These are phyloP conservation scores for Trichocladium antarcticum DNA, from an alignment of 495 filamentous ascomycete genomes.

Conservation along the genomic window DNA sequence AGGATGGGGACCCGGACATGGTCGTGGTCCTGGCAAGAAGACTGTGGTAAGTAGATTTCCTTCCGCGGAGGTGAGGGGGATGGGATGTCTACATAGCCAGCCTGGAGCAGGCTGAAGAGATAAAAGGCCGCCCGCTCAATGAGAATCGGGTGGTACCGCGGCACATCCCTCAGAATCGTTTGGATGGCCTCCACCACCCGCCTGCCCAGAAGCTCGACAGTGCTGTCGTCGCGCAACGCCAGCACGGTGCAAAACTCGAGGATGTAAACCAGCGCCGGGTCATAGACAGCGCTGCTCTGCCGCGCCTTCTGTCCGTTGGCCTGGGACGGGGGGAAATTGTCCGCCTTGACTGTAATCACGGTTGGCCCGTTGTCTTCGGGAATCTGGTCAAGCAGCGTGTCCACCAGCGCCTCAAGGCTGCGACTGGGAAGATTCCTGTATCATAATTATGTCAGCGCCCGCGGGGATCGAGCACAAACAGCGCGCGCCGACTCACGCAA, in stretches of 20 bases:
- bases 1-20: constrained; percentile 88
- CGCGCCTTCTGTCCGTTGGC: constrained; percentile 47
- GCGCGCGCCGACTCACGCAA: constrained; percentile 48
- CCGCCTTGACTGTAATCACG: constrained; percentile 80
- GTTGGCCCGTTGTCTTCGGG: constrained; percentile 73
- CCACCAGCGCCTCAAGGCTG: constrained; percentile 55
- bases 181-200: constrained; percentile 69
- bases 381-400: constrained; percentile 66
- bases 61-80: background rate
- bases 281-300: constrained; percentile 54
- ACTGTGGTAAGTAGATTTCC: constrained; percentile 14
- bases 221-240: constrained; percentile 62
- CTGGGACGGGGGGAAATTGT: constrained; percentile 49
- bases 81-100: constrained; percentile 64
- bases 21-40: constrained; percentile 66
- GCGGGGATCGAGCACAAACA: background rate
- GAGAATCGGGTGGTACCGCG: constrained; percentile 65
- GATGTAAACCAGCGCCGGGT: constrained; percentile 76
- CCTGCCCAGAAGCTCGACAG: constrained; percentile 61
- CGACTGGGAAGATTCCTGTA: constrained; percentile 56
- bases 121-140: constrained; percentile 80
- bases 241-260: constrained; percentile 82
- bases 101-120: constrained; percentile 67
- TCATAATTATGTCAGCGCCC: constrained; percentile 4
- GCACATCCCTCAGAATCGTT: constrained; percentile 64